These are phyloP conservation scores for Dendrobium chrysotoxum DNA, from an alignment of 106 monocot genomes.

Conservation along the genomic window DNA sequence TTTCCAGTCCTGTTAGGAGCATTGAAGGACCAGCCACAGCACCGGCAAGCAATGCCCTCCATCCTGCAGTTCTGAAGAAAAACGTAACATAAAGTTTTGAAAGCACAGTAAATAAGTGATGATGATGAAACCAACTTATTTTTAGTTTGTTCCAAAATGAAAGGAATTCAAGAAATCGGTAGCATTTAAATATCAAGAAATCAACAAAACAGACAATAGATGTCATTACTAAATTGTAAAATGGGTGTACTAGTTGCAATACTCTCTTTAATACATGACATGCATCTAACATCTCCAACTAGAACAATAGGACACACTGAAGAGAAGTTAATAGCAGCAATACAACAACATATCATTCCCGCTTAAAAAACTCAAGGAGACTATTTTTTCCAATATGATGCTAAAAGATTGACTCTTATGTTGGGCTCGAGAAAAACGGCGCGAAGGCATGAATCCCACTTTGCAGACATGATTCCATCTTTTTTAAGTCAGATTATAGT, in stretches of 20 bases:
- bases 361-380: background rate
- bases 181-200: background rate
- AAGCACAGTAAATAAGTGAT: background rate
- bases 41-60: conserved; percentile 92
- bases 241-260: background rate
- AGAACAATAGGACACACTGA: no score
- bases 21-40: conserved; percentile 85
- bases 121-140: background rate
- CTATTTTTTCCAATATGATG: background rate
- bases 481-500: no score
- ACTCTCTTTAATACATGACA: background rate
- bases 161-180: no score
- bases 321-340: background rate
- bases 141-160: background rate
- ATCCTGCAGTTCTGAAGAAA: conserved; percentile 72
- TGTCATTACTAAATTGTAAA: background rate
- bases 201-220: background rate
- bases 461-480: no score
- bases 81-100: conserved; percentile 7
- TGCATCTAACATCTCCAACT: background rate
- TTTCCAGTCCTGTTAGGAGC: conserved; percentile 82
- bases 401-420: background rate
- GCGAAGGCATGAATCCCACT: no score
- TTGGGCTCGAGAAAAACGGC: no score
- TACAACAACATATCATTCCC: background rate